A percentile compares a stretch with the other conserved stretches of the same genome.
Conservation (phyloP, 768 basidiomycete species). For the Calocybe indica region DNA sequence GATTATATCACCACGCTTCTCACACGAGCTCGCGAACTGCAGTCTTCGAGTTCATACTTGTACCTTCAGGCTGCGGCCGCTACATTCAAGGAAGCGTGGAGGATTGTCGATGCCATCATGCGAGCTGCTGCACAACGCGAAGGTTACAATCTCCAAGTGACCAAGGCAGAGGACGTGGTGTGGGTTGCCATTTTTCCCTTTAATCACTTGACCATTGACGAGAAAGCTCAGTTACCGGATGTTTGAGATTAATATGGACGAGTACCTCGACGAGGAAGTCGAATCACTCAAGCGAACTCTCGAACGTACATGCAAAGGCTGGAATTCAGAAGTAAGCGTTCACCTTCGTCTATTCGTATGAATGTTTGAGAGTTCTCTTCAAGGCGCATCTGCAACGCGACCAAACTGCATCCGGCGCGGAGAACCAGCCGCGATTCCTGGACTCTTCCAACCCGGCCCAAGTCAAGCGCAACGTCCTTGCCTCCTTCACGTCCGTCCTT, state of each 20-base stretch:
- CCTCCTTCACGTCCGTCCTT: conserved; percentile 86
- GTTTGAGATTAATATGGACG: conserved; percentile 97
- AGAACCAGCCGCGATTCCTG: conserved; percentile 57
- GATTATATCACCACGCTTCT: conserved; percentile 84
- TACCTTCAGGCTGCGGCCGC: conserved; percentile 80
- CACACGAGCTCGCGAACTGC: conserved; percentile 59
- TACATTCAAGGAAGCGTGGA: conserved; percentile 82
- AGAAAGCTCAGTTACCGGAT: conserved; percentile 65
- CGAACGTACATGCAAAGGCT: conserved; percentile 68
- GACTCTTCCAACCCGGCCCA: conserved; percentile 83
- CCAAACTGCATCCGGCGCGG: background rate
- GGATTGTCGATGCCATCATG: conserved; percentile 74
- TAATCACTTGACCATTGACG: conserved; percentile 3
- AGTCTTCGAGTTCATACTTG: conserved; percentile 29
- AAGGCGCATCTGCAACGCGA: conserved; percentile 5
- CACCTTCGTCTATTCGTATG: background rate
- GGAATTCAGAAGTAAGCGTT: conserved; percentile 66
- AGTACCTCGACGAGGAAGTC: conserved; percentile 92
- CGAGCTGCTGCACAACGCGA: conserved; percentile 40
- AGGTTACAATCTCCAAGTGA: background rate
- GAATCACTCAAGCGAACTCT: conserved; percentile 74
- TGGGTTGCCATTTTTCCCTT: conserved; percentile 29
- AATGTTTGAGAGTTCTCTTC: no score
- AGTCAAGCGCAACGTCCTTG: conserved; percentile 88
- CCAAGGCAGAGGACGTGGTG: conserved; percentile 77